These are phyloP conservation scores for Coemansia sp. DNA, from an alignment of 371 early-diverging fungal species.

Conservation along the genomic window DNA sequence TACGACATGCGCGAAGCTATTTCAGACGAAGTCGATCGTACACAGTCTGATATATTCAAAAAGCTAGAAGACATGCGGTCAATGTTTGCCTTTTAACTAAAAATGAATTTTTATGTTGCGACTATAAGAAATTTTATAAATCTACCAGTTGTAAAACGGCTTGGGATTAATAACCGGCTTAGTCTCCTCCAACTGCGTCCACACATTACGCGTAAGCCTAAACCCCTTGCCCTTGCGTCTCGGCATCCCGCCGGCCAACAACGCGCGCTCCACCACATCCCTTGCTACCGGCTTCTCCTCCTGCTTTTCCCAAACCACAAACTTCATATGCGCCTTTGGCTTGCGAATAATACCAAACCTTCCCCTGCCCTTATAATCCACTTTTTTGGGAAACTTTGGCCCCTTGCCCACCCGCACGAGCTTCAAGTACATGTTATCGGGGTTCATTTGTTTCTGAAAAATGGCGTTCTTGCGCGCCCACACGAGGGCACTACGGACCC, in stretches of 20 bases:
- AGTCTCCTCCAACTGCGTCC: slow-evolving; percentile 67
- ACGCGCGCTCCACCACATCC: slow-evolving; percentile 36
- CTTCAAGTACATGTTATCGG: slow-evolving; percentile 59
- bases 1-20: slow-evolving; percentile 51
- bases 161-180: slow-evolving; percentile 79
- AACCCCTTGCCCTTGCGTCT: slow-evolving; percentile 57
- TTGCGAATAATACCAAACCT: slow-evolving; percentile 77
- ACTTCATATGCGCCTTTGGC: slow-evolving; percentile 80
- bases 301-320: slow-evolving; percentile 65
- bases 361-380: slow-evolving; percentile 79
- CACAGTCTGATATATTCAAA: slow-evolving; percentile 82
- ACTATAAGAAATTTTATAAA: not conserved
- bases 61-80: slow-evolving; percentile 89
- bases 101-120: not conserved
- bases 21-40: slow-evolving; percentile 87
- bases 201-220: slow-evolving; percentile 63
- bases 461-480: slow-evolving; percentile 72
- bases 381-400: slow-evolving; percentile 59
- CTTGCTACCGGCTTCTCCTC: slow-evolving; percentile 31
- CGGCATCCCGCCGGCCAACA: slow-evolving; percentile 23
- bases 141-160: slow-evolving; percentile 77
- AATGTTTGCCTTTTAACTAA: slow-evolving; percentile 42
- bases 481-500: slow-evolving; percentile 67
- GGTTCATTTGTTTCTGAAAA: slow-evolving; percentile 67
- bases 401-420: slow-evolving; percentile 91